A percentile compares a stretch with the other conserved stretches of the same genome.
Evolutionary conservation across 202 grass and related monocot species (phyloP).

Genomic region (Zizania palustris): DNA sequence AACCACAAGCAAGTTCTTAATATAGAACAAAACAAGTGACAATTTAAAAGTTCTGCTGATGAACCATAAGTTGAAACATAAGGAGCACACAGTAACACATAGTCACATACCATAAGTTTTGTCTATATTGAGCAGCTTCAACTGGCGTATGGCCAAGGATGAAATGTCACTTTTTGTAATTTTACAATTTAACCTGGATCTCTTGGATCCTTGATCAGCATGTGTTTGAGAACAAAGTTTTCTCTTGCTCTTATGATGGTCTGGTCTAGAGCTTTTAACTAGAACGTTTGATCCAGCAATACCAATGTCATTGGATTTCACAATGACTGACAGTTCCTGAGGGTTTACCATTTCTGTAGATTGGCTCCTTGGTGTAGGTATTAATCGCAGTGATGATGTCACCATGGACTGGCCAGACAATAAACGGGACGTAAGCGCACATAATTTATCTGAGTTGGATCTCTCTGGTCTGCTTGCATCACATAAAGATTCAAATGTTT

Average conservation of each 20-base stretch:
- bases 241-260: conserved; percentile 32
- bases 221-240: conserved; percentile 35
- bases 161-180: conserved; percentile 63
- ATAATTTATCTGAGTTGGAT: conserved; percentile 11
- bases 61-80: neutral
- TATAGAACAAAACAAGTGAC: neutral
- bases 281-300: conserved; percentile 16
- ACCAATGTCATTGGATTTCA: conserved; percentile 22
- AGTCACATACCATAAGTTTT: conserved; percentile 51
- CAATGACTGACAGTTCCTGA: conserved; percentile 19
- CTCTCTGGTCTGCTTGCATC: neutral
- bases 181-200: conserved; percentile 32
- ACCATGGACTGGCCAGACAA: neutral
- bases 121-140: conserved; percentile 73
- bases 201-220: conserved; percentile 48
- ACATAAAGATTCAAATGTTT: conserved; percentile 10
- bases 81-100: neutral
- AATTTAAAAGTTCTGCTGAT: conserved; percentile 1
- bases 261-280: conserved; percentile 27
- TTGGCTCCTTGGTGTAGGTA: conserved; percentile 15
- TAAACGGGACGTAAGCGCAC: neutral
- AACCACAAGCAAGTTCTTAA: conserved; percentile 18
- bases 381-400: conserved; percentile 9
- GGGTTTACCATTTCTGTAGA: conserved; percentile 13
- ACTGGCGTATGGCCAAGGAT: conserved; percentile 50